Base-by-base conservation (phyloP, 2,329 filamentous ascomycete species). In the Xylaria sp. region DNA sequence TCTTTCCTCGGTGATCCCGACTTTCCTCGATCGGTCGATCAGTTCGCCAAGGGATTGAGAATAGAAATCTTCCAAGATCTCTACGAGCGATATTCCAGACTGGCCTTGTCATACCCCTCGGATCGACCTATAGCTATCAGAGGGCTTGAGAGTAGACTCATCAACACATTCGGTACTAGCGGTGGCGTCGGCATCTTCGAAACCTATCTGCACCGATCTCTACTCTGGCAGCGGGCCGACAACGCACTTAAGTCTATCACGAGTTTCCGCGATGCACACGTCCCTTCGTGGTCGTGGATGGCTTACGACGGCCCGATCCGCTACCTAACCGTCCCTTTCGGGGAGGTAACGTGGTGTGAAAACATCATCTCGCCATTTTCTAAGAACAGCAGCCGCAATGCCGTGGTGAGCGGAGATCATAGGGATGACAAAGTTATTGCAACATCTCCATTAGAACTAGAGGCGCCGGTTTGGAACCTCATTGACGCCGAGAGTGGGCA, bases 261-360 rank as follows among this genome's bases (percentile, higher is more conserved):
- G 7, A 36, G 59, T 28, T 51, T 51, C 20, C 44, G 28, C 44
- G 28, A 61, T 40, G 31, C 33, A 17, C 11, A 11, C 10, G 61
- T 57, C 6, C 61, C 61, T 20, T 64, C 61, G 23, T 64, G 61
- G 61, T 64, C 61, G n/a, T 64, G 53, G 62, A 59, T 42, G 33
- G 62, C 62, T 31, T 56, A 64, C 33, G 53, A 64, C 17, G 61
- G 61, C 15, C n/a, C 40, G 6, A 58, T 64, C 31, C 9, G 49
- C 26, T 63, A 63, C 38, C 38, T 63, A n/a, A 38, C 23, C 38
- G n/a, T 48, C n/a, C 60, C 59, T 9, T 63, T 61, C 20, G 49
- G 49, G 26, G 51, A 51, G 44, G 53, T 58, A 51, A 15, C 15
- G 20, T 64, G 53, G 61, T 40, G 20, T 7, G 23, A 58, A 7